A percentile compares a stretch with the other conserved stretches of the same genome.
Evolutionary conservation across 2,329 filamentous ascomycete species (phyloP).

Genomic region (Aspergillus transmontanensis): DNA sequence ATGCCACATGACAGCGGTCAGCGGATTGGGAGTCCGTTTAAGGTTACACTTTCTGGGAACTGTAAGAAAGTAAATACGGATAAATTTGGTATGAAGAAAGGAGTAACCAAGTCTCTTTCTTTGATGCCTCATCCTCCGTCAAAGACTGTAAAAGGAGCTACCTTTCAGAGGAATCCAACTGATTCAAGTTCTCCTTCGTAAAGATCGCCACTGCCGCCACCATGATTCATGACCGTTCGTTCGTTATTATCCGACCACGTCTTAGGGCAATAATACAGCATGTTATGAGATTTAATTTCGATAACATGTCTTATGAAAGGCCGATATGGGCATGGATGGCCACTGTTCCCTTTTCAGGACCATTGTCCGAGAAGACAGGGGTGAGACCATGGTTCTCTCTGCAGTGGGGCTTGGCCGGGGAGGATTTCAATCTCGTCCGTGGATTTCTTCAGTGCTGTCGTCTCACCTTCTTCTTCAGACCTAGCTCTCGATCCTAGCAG

Average conservation of each 20-base stretch:
- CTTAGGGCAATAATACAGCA: background rate
- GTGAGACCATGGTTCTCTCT: background rate
- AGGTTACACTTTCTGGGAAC: background rate
- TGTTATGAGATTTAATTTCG: background rate
- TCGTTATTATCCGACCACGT: background rate
- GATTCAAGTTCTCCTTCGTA: background rate
- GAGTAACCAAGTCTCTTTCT: background rate
- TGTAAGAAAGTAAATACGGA: background rate
- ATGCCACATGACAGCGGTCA: slow-evolving; percentile 3
- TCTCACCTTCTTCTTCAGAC: background rate
- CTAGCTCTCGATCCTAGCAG: background rate
- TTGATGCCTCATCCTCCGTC: background rate
- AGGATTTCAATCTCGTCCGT: background rate
- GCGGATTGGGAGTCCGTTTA: background rate
- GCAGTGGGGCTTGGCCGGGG: background rate
- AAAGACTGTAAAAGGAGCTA: background rate
- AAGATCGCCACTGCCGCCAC: background rate
- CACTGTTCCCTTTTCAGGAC: background rate
- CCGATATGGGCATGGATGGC: background rate
- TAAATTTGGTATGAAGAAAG: too few relatives aligned
- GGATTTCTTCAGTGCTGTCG: background rate
- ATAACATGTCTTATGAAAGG: background rate
- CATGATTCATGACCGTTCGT: background rate
- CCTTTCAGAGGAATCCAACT: background rate
- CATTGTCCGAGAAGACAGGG: slow-evolving; percentile 1